Percentiles rank a stretch among this genome's conserved stretches.
Conservation (phyloP, 2,329 filamentous ascomycete genomes). For the Diplodia seriata region DNA sequence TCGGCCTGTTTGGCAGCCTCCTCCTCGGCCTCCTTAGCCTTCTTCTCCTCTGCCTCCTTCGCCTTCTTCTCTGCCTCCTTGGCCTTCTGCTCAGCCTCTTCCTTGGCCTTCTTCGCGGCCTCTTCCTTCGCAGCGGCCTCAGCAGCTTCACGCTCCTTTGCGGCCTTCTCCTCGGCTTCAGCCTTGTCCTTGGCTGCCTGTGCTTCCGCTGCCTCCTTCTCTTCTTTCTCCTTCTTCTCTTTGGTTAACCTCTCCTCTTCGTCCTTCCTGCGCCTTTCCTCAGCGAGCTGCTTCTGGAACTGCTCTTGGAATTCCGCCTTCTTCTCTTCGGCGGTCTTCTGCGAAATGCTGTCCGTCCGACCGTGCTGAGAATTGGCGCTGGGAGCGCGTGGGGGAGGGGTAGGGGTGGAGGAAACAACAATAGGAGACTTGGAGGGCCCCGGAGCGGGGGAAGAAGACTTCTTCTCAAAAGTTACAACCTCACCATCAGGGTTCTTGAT, state of each 20-base stretch:
- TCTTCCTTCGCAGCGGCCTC: constrained; percentile 52
- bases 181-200: constrained; percentile 58
- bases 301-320: constrained; percentile 69
- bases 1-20: constrained; percentile 35
- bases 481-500: constrained; percentile 88
- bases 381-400: constrained; percentile 72
- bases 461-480: constrained; percentile 68
- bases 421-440: constrained; percentile 65
- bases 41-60: constrained; percentile 39
- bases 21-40: constrained; percentile 41
- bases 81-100: constrained; percentile 34
- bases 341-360: constrained; percentile 72
- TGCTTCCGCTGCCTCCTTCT: constrained; percentile 57
- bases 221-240: constrained; percentile 53
- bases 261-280: constrained; percentile 50
- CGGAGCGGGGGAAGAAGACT: constrained; percentile 54
- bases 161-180: constrained; percentile 51
- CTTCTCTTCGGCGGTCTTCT: constrained; percentile 79
- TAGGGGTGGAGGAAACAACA: constrained; percentile 77
- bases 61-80: constrained; percentile 50
- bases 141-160: constrained; percentile 55
- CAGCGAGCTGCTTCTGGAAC: constrained; percentile 62
- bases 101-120: constrained; percentile 49
- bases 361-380: constrained; percentile 70
- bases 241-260: constrained; percentile 52